Conservation (phyloP, 1,139 yeast genomes). For the Kodamaea fungicola region DNA sequence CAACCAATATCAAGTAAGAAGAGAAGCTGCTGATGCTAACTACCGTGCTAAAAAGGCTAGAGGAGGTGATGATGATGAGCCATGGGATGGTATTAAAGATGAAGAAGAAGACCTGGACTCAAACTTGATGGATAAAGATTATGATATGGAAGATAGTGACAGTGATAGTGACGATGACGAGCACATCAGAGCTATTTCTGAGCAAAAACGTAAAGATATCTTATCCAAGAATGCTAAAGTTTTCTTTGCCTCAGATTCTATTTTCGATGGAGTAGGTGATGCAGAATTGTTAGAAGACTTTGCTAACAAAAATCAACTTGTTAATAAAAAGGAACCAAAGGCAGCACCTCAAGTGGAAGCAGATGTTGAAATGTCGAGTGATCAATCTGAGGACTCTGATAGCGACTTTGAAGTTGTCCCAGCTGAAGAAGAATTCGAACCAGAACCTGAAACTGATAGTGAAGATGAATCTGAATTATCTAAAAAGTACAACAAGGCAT, state of each 20-base stretch:
- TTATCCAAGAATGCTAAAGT: slow-evolving; percentile 70
- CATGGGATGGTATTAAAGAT: slow-evolving; percentile 81
- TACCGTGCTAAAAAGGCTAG: slow-evolving; percentile 77
- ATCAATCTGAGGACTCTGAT: slow-evolving; percentile 9
- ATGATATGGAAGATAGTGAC: slow-evolving; percentile 42
- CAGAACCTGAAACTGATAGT: slow-evolving; percentile 43
- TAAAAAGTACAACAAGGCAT: slow-evolving; percentile 30
- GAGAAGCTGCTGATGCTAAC: slow-evolving; percentile 76
- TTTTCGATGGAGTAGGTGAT: slow-evolving; percentile 64
- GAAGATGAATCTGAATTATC: slow-evolving; percentile 40
- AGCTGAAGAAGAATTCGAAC: slow-evolving; percentile 12
- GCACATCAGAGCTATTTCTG: slow-evolving; percentile 62
- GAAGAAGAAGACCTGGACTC: slow-evolving; percentile 37
- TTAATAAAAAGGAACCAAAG: slow-evolving; percentile 3
- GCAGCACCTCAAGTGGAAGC: slow-evolving; percentile 5
- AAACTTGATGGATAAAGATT: slow-evolving; percentile 40
- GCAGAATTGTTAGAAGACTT: slow-evolving; percentile 34
- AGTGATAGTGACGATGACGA: slow-evolving; percentile 65
- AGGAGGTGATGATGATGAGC: slow-evolving; percentile 75
- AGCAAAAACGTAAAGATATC: slow-evolving; percentile 44
- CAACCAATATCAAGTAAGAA: slow-evolving; percentile 63
- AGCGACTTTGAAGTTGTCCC: slow-evolving; percentile 20
- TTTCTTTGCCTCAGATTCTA: slow-evolving; percentile 71
- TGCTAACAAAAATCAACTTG: slow-evolving; percentile 13
- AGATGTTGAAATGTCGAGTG: slow-evolving; percentile 13